Percentiles rank a stretch among this genome's conserved stretches.
Evolutionary conservation across 441 rosid species (phyloP).

Genomic region (Populus hybrid): DNA sequence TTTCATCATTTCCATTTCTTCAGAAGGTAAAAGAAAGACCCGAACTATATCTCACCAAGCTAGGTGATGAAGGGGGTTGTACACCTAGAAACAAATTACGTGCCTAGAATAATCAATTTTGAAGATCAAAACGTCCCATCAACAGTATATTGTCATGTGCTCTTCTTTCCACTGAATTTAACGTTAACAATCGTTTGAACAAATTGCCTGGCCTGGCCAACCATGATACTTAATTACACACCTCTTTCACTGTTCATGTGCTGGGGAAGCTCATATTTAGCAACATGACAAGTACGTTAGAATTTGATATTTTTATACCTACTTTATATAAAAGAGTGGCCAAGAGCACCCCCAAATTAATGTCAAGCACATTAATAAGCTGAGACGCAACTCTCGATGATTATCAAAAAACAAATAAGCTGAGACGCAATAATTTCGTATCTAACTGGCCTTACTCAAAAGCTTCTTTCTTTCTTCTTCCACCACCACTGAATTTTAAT

Average conservation of each 20-base stretch:
- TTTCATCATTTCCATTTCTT: no score
- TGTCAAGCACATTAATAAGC: not conserved
- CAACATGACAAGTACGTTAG: conserved; percentile 6
- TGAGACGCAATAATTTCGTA: not conserved
- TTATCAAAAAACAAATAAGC: not conserved
- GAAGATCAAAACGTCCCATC: not conserved
- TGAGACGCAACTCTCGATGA: not conserved
- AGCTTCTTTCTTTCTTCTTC: not conserved
- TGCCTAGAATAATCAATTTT: not conserved
- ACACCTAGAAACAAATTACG: not conserved
- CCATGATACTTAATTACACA: not conserved
- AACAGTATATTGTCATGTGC: not conserved
- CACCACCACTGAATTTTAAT: not conserved
- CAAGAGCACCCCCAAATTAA: not conserved
- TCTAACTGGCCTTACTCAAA: not conserved
- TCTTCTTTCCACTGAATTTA: not conserved
- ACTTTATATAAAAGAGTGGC: not conserved
- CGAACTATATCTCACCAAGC: not conserved
- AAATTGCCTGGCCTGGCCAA: not conserved
- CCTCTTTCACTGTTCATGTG: conserved; percentile 21
- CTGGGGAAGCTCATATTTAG: conserved; percentile 4
- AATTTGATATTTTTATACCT: not conserved
- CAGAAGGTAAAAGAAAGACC: no score
- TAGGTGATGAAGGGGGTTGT: no score
- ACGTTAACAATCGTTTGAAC: not conserved